Evolutionary conservation across 306 rosid species (phyloP), one percentile per base, ranked within the genome.

Genomic region (Gastrolobium villosum): DNA sequence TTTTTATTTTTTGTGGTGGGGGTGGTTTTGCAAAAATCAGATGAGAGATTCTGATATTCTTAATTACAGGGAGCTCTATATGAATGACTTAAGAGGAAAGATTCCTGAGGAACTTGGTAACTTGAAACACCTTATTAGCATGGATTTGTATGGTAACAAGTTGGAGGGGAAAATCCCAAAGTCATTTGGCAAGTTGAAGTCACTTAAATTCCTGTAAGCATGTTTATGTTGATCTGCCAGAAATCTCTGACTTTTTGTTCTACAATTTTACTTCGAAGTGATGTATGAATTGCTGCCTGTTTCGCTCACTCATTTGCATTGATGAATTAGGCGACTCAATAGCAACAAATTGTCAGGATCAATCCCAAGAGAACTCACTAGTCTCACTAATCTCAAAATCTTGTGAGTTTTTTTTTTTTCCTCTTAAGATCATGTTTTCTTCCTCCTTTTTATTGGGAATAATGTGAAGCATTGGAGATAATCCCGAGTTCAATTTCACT

Each of bases 141-240:
- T 95, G 97, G 99, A 95, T 89, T 50, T 95, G 85, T 95, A 95
- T 76, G 86, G 65, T 62, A 93, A 95, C 91, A 91, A 82, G 64
- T 89, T 95, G 2, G 90, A 87, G 72, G 97, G 99, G 1, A 68
- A 84, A 59, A 88, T 95, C 66, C 99, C 98, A 11, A 89, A 87
- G 79, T 88, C 99, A 79, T 85, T 95, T 32, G 82, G 90, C 84
- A 89, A 87, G 76, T 83, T 95, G 87, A 87, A 91, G 86, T 95
- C 98, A 53, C 91, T 95, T 68, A 89, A 84, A 88, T 95, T 89
- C 89, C 40, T 95, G 99, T 95, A 80, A 89, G 96, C 72, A 43
- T 34, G 60, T 53, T 78, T 41, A 48, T 54, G 70, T 46, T 82
- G 57, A 79, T 65, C 70, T 36, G 15, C 67, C 52, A 10, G 72